phyloP scores from a whole-genome alignment of 306 rosid genomes.

The Gleditsia sinensis region DNA sequence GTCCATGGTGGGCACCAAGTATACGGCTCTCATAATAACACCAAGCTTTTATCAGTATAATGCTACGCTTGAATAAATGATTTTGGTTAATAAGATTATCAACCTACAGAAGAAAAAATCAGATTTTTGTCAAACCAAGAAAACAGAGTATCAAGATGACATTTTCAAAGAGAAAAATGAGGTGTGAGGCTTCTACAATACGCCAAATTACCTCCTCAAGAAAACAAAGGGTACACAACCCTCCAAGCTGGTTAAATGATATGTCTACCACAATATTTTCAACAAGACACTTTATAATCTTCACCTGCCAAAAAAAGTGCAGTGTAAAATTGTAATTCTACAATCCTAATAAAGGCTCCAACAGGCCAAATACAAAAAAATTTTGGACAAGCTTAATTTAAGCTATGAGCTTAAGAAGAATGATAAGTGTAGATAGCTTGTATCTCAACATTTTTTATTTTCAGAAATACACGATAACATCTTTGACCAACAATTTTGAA shows the following conservation, averaged over 20 bases:
- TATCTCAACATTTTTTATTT: neutral
- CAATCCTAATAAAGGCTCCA: neutral
- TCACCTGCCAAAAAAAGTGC: slow-evolving; percentile 55
- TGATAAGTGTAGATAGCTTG: neutral
- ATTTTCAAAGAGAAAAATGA: slow-evolving; percentile 21
- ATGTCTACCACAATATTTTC: slow-evolving; percentile 90
- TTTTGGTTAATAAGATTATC: slow-evolving; percentile 71
- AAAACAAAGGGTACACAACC: slow-evolving; percentile 89
- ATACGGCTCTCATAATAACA: slow-evolving; percentile 91
- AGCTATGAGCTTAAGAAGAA: neutral
- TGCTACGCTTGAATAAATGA: slow-evolving; percentile 85
- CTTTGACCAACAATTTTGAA: slow-evolving; percentile 1
- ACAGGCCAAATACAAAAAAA: neutral
- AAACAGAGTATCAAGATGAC: neutral
- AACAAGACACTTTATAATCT: slow-evolving; percentile 84
- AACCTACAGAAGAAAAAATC: slow-evolving; percentile 52
- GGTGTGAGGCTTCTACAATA: slow-evolving; percentile 13
- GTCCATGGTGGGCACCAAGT: slow-evolving; percentile 94
- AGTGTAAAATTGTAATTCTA: neutral
- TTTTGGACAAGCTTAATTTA: neutral
- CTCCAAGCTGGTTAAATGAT: slow-evolving; percentile 88
- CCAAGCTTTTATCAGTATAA: slow-evolving; percentile 90
- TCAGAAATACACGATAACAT: neutral
- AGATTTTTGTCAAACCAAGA: slow-evolving; percentile 5
- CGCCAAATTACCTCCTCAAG: slow-evolving; percentile 72